Base-by-base conservation (phyloP, 805 yeast species). In the Wickerhamiella azyma region DNA sequence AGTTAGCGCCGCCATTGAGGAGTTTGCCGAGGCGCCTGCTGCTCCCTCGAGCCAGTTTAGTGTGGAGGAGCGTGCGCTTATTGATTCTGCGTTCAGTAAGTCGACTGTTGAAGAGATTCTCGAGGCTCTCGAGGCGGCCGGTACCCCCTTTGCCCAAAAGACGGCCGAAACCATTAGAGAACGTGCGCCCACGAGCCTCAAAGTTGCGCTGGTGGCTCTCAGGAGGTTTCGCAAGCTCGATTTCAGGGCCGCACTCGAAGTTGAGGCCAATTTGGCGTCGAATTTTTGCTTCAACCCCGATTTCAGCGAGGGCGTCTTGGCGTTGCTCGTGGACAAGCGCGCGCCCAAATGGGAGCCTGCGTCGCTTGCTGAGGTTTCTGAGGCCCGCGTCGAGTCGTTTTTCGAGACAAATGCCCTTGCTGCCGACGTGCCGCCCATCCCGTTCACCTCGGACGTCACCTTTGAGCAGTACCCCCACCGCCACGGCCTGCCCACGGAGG, bases 401-500 rank as follows among this genome's bases (percentile, higher is more conserved):
- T 56, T 65, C 48, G 42, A 43, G 33, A 52, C 52, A 48, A 54
- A 24, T 41, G 64, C 56, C 51, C 61, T 56, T 50, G 62, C 62
- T 47, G 26, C 14, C 7, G 40, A 45, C 26, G 11, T 38, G 16
- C 59, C 65, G 45, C 54, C 48, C 29, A 59, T 53, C 50, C 64
- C 18, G 49, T 62, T 45, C 52, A 64, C 47, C 36, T 46, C 62
- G 37, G 60, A 63, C 26, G 58, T 59, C 37, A 58, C 63, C 36
- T 73, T 68, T 63, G 59, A 57, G 29, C 64, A 70, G 51, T 72
- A 75, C 56, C 85, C 86, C 32, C 75, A 68, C 66, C 66, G 74
- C 56, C 81, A 76, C 71, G 95, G 94, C 26, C 70, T 92, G 53
- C 97, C 97, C 43, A 68, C 75, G 10, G 85, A 82, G 62, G 51